Evolutionary conservation across 176 grass and related monocot species (phyloP), one percentile per base, ranked within the genome.

Genomic region (Secale cereale): DNA sequence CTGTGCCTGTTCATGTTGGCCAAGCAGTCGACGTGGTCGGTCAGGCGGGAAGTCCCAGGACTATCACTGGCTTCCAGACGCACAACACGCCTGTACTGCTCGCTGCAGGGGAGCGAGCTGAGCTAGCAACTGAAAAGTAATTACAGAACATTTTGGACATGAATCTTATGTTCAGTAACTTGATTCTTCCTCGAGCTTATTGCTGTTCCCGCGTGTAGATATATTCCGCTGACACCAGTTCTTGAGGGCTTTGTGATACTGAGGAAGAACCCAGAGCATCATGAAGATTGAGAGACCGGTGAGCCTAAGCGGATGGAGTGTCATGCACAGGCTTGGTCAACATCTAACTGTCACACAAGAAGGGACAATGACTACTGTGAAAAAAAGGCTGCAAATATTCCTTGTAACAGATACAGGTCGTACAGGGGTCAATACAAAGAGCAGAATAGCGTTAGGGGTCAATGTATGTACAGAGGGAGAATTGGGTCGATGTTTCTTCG

Each of bases 181-280:
- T 57, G 20, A 6, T 14, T 20, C 32, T 30, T 57, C 16, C 31
- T 19, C 35, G 1, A 35, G 1, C 76, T 88, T 28, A 86, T 83
- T 10, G 45, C 29, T 74, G 35, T 69, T 56, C 14, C 15, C 22
- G 17, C 7, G 3, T 91, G 71, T 90, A 96, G 97, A 64, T 96
- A 99, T 67, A 92, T 99, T 79, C 93, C 97, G 0, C 54, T 92
- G 23, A 85, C 91, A 0, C 26, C 91, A 1, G 94, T 94, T 45
- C 77, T 99, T 23, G 97, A 99, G 88, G 97, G 97, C 8, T 99
- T 94, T 86, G 97, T 99, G 70, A 99, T 99, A 78, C 74, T 99
- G 72, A 99, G 92, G 85, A 92, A 96, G 80, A 99, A 94, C 68
- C 97, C 94, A 22, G 93, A 96, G 14, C 96, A 96, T 27, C 78